Base-by-base conservation (phyloP, 805 yeast species). In the Yamadazyma nakazawae region DNA sequence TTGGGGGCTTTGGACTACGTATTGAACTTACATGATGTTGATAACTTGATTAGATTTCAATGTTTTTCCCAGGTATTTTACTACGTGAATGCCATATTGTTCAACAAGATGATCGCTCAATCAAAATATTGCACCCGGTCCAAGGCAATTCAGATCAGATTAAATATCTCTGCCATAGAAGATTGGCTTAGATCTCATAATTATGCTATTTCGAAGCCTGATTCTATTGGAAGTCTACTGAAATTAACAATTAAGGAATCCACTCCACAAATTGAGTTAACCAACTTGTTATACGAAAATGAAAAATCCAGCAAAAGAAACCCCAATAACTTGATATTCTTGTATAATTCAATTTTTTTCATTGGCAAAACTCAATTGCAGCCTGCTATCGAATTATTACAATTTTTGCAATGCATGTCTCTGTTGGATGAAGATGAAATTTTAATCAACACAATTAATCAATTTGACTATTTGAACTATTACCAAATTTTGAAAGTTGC, bases 1-100 rank as follows among this genome's bases (percentile, higher is more conserved):
- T 74, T 94, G 49, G 95, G 96, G 26, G 96, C 98, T 0, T 73
- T 95, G 44, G 75, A 89, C 37, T 89, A 91, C 57, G 92, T 94
- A 2, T 73, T 91, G 57, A 89, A 86, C 46, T 67, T 92, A 34
- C 95, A 87, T 62, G 79, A 84, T 53, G 86, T 89, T 7, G 92
- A 87, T 59, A 86, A 89, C 7, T 69, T 88, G 17, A 71, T 88
- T n/a, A 80, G 80, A 46, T 84, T 85, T 51, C 95, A 90, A 64
- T 79, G 95, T 34, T 74, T 89, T 34, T 78, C 94, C 0, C 82
- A 83, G 50, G 84, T 91, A 2, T 75, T 90, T 42, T 85, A 84
- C 62, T 90, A 91, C 85, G 68, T 90, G 19, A 82, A 90, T 9
- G 70, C 83, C 9, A 75, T 79, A 2, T 55, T 90, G 17, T 91